Evolutionary conservation across 2,329 filamentous ascomycete species (phyloP).

Genomic region (Talaromyces sp.): DNA sequence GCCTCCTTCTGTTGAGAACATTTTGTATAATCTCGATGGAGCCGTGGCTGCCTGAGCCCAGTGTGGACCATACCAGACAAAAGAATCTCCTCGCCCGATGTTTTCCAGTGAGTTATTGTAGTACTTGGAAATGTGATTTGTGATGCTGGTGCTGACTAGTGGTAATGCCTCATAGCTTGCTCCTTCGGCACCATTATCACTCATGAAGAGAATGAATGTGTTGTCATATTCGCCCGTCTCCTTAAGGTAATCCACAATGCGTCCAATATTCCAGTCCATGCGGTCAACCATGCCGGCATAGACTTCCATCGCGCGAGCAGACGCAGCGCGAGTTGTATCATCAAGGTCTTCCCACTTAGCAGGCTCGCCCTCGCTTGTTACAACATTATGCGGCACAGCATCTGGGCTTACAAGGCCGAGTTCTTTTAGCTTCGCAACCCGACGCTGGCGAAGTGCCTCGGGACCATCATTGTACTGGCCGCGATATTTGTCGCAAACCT

Average conservation of each 20-base stretch:
- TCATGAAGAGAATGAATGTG: conserved; percentile 48
- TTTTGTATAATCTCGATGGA: conserved; percentile 27
- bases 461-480: conserved; percentile 50
- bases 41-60: conserved; percentile 49
- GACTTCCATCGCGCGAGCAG: conserved; percentile 45
- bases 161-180: conserved; percentile 43
- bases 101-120: conserved; percentile 47
- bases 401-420: conserved; percentile 40
- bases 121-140: conserved; percentile 42
- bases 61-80: conserved; percentile 48
- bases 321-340: conserved; percentile 35
- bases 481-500: conserved; percentile 45
- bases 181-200: conserved; percentile 49
- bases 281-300: conserved; percentile 50
- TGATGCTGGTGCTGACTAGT: conserved; percentile 38
- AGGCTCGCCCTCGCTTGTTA: conserved; percentile 36
- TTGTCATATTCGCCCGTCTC: conserved; percentile 46
- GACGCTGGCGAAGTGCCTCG: conserved; percentile 40
- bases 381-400: conserved; percentile 40
- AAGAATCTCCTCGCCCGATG: conserved; percentile 42
- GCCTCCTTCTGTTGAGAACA: conserved; percentile 29
- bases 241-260: conserved; percentile 43
- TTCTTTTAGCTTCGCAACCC: conserved; percentile 44
- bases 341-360: conserved; percentile 37
- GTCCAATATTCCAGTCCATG: conserved; percentile 44